Base-by-base conservation (phyloP, 495 filamentous ascomycete genomes). In the Penicillium waksmanii region DNA sequence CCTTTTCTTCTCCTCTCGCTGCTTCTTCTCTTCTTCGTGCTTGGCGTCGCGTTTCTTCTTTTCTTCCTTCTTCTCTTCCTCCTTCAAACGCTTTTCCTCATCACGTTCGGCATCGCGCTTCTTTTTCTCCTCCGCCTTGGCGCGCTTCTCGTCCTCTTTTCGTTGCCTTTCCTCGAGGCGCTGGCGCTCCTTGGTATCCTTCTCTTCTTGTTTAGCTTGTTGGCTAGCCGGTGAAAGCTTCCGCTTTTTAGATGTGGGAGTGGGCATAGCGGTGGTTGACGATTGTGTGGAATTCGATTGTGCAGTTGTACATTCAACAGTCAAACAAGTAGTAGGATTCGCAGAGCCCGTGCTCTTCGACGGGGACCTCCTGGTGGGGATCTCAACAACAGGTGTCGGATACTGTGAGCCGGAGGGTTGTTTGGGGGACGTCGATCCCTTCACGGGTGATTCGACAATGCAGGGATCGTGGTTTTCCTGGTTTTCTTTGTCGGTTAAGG, bases 151-250 rank as follows among this genome's bases (percentile, higher is more conserved):
- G 21, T 75, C 73, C 2, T 82, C 80, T 43, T 73, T 80, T 55
- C 70, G 75, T 9, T 71, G 68, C 55, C 75, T 77, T 60, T 77
- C 77, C 66, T 79, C 77, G 33, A 53, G 56, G 58, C 53, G 75
- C 64, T 76, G 70, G 11, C 70, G 70, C 36, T 83, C 80, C 61
- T 82, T 83, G 2, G 74, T 79, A 52, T 85, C 84, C 53, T 79
- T 85, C 53, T 86, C 81, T 57, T 76, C 70, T 57, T 73, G 71
- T 63, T 81, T 84, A 1, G 74, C 75, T 59, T 86, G 84, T 42
- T 83, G 83, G 38, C 82, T 80, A 18, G 75, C 78, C 36, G 78
- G 71, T 0, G 78, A 80, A 43, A 85, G 71, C 70, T 85, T 87
- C 54, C 76, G 74, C 60, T 79, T 83, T 62, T 84, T 89, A 9